Evolutionary conservation across 163 green algal genomes (phyloP), one percentile per base, ranked within the genome.

Genomic region (Volvox carteri): DNA sequence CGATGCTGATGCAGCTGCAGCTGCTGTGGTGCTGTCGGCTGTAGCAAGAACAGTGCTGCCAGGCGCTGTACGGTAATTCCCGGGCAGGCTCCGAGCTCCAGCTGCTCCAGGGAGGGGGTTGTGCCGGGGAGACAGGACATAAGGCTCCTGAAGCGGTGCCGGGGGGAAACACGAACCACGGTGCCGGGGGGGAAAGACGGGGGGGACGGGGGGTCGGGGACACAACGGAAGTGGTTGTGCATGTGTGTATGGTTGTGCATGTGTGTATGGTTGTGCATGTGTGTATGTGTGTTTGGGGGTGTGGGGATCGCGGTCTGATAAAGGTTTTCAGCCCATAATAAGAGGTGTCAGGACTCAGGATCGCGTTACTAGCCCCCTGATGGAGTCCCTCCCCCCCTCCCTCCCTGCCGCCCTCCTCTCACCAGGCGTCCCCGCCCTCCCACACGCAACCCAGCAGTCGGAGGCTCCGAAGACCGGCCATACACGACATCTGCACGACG

Each of bases 391-490:
- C n/a, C n/a, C n/a, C n/a, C n/a, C n/a, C n/a, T n/a, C n/a, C n/a
- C n/a, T n/a, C n/a, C n/a, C n/a, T n/a, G 50, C 50, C 12, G 12
- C 16, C 50, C 12, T 58, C 3, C 54, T 0, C 75, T 48, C 75
- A 84, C 75, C 75, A 48, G 30, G 75, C 37, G 16, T 84, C 75
- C 48, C 19, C 16, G 25, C 9, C 37, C 19, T 60, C 37, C 78
- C 78, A 85, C 4, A 74, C 30, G 56, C 78, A 85, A 37, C 54
- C 78, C 78, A 85, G 37, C 78, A 85, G 33, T n/a, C 39, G 21
- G 19, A 85, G 56, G 56, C 54, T 75, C 4, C 56, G 78, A 19
- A 85, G 78, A 0, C 21, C 14, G 16, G 78, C 23, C 78, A 85
- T 74, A 23, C 37, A 41, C 9, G 65, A 62, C 4, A 54, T 35